These are phyloP conservation scores for Diaporthe eres DNA, from an alignment of 2,329 filamentous ascomycete genomes.

Conservation along the genomic window DNA sequence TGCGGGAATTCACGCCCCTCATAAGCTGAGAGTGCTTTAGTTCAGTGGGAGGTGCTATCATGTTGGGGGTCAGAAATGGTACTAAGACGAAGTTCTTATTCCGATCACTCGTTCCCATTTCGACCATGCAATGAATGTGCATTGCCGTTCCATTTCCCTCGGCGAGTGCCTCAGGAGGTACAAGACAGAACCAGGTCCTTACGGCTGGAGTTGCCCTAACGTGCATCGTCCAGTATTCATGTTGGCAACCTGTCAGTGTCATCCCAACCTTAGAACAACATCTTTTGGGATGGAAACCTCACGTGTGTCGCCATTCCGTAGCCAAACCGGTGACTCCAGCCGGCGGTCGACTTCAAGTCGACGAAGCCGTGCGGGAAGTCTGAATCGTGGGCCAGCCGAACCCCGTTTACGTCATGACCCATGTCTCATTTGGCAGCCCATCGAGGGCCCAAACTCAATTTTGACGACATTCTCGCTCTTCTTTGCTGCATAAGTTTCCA, in stretches of 20 bases:
- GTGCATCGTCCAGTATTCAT: not conserved
- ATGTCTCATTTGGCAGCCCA: not conserved
- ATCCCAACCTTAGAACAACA: not conserved
- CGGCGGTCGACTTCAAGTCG: no score
- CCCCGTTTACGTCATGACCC: slow-evolving; percentile 29
- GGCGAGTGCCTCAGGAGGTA: not conserved
- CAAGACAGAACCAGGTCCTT: not conserved
- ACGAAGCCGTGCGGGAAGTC: not conserved
- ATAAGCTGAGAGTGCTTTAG: not conserved
- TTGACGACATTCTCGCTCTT: slow-evolving; percentile 31
- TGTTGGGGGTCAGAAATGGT: not conserved
- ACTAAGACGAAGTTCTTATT: no score
- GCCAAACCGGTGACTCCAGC: not conserved
- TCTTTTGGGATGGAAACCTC: not conserved
- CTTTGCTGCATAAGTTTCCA: not conserved
- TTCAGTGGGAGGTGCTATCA: not conserved
- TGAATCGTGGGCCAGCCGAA: not conserved
- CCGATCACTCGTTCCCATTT: not conserved
- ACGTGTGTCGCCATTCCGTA: no score
- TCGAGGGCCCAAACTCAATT: slow-evolving; percentile 14
- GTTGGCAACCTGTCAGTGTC: not conserved
- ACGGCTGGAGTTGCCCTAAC: not conserved
- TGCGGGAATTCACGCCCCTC: not conserved
- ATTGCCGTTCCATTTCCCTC: not conserved
- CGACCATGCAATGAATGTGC: not conserved